These are phyloP conservation scores for Globisporangium lucens DNA, from an alignment of 352 stramenopile species.

Conservation along the genomic window DNA sequence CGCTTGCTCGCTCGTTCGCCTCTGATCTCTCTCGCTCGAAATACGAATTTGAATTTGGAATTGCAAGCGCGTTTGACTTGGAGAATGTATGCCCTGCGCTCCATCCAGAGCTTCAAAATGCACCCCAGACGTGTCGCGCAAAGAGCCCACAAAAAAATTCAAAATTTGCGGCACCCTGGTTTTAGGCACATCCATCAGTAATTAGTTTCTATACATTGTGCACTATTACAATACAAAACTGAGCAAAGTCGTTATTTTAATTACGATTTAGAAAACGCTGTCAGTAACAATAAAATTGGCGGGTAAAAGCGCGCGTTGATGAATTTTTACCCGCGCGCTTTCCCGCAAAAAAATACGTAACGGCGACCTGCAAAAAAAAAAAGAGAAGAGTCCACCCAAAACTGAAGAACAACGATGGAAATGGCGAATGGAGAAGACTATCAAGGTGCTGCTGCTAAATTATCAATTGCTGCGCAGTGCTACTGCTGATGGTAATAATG, in stretches of 20 bases:
- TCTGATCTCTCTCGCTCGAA: slow-evolving; percentile 9
- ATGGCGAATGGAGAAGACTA: neutral
- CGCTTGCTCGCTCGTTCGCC: slow-evolving; percentile 9
- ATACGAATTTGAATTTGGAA: slow-evolving; percentile 43
- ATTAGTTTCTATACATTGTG: neutral
- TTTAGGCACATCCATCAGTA: slow-evolving; percentile 11
- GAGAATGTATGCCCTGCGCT: slow-evolving; percentile 23
- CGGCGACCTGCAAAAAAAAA: neutral
- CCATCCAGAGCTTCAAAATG: slow-evolving; percentile 25
- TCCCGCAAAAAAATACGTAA: slow-evolving; percentile 15
- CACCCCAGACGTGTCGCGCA: slow-evolving; percentile 1
- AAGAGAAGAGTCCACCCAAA: neutral
- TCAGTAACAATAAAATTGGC: slow-evolving; percentile 17
- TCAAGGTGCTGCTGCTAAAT: neutral
- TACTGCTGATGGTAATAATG: neutral
- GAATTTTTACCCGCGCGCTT: slow-evolving; percentile 54
- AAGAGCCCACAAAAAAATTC: slow-evolving; percentile 14
- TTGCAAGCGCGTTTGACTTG: slow-evolving; percentile 22
- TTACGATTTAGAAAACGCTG: too few species aligned
- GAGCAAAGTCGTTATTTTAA: neutral
- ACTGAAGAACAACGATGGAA: neutral
- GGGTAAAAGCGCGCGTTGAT: slow-evolving; percentile 31
- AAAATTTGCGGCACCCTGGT: slow-evolving; percentile 16
- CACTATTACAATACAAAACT: neutral
- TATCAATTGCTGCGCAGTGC: neutral